Evolutionary conservation across 129 eudicot species (phyloP).

Genomic region (Solidago caesia): DNA sequence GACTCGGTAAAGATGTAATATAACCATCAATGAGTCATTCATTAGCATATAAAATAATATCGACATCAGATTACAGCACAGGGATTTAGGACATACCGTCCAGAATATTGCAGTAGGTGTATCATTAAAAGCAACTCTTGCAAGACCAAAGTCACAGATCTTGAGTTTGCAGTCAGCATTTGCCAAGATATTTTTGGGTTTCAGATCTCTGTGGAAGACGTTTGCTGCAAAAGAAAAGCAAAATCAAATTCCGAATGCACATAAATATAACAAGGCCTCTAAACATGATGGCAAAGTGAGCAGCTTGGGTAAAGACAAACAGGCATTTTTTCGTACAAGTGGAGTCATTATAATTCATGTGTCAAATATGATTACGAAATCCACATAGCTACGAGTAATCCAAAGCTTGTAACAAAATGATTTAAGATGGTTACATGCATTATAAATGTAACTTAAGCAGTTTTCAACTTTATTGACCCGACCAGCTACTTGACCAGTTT

Average conservation of each 20-base stretch:
- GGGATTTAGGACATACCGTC: slow-evolving; percentile 59
- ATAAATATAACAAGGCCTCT: neutral
- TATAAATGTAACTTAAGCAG: too few relatives aligned
- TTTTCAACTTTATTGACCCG: too few relatives aligned
- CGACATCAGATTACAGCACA: neutral
- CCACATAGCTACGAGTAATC: too few relatives aligned
- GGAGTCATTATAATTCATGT: too few relatives aligned
- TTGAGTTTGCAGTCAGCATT: slow-evolving; percentile 94
- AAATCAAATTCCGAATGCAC: slow-evolving; percentile 28
- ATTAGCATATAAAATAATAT: neutral
- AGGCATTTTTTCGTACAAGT: too few relatives aligned
- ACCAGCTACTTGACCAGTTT: too few relatives aligned
- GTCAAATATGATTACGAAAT: too few relatives aligned
- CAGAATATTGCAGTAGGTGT: slow-evolving; percentile 97
- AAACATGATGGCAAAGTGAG: too few relatives aligned
- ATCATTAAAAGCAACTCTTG: slow-evolving; percentile 97
- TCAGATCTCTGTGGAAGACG: slow-evolving; percentile 87
- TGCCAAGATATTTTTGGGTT: slow-evolving; percentile 90
- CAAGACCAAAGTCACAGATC: slow-evolving; percentile 95
- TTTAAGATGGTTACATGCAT: too few relatives aligned
- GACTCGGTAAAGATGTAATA: neutral
- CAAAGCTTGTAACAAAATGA: too few relatives aligned
- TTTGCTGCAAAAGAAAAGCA: slow-evolving; percentile 57
- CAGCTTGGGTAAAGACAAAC: too few relatives aligned
- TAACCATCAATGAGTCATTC: neutral